Conservation (phyloP, 345 rosid species). For the Eucalyptus coolabah region DNA sequence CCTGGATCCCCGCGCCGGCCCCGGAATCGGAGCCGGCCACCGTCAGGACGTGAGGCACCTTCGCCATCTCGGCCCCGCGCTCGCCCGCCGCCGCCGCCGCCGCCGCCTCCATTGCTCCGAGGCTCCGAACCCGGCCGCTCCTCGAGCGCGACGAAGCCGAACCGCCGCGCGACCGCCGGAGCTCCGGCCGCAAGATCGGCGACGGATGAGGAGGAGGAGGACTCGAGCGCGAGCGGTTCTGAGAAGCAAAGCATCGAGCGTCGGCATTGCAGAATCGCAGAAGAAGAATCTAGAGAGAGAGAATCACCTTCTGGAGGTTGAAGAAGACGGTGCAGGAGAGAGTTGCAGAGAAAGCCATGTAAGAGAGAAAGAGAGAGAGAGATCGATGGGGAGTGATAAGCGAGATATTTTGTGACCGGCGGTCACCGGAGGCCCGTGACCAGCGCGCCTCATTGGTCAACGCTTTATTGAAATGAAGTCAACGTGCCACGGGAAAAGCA, state of each 20-base stretch:
- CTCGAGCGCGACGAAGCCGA: background rate
- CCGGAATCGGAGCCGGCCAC: conserved; percentile 97
- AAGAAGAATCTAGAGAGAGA: background rate
- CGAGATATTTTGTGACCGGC: background rate
- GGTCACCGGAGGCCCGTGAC: background rate
- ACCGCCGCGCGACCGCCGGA: background rate
- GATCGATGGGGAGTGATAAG: background rate
- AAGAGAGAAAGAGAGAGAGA: background rate
- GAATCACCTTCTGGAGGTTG: background rate
- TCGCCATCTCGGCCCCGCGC: background rate
- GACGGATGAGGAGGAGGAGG: background rate
- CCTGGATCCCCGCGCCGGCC: conserved; percentile 93
- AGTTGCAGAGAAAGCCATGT: background rate
- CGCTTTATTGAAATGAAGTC: background rate
- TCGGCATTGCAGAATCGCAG: background rate
- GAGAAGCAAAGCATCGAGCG: background rate
- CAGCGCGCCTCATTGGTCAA: background rate
- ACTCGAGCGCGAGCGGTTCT: background rate
- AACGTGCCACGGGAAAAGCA: background rate
- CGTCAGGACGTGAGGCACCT: conserved; percentile 58
- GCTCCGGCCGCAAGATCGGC: background rate
- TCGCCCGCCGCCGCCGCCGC: background rate
- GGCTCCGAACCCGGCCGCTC: background rate
- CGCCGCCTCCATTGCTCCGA: conserved; percentile 6
- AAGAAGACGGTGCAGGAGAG: background rate